phyloP scores from a whole-genome alignment of 345 rosid genomes.

The Ailanthus altissimus region DNA sequence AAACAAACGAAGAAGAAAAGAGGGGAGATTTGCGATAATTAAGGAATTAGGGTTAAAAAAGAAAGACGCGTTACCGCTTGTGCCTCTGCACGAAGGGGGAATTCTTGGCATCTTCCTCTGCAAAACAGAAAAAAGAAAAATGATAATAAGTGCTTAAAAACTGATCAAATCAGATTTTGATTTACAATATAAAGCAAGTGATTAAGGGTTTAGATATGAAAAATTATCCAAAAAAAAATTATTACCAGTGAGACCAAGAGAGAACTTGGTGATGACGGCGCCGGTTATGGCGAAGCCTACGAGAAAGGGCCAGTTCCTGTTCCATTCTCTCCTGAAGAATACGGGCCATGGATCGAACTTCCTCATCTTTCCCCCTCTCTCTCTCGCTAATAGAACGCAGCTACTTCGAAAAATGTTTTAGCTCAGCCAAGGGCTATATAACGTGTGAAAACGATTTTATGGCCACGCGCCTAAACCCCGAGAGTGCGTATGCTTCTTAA shows the following conservation, averaged over 20 bases:
- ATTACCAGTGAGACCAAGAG: constrained; percentile 72
- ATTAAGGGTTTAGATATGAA: neutral
- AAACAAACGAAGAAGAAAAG: neutral
- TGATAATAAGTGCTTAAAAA: neutral
- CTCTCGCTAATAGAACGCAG: neutral
- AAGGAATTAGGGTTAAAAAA: neutral
- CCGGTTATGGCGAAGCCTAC: constrained; percentile 87
- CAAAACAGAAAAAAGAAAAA: neutral
- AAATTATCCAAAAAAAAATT: neutral
- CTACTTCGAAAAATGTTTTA: neutral
- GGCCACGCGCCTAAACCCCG: neutral
- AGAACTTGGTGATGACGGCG: constrained; percentile 68
- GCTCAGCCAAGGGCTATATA: neutral
- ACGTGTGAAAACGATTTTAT: too few species aligned
- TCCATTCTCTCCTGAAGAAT: constrained; percentile 86
- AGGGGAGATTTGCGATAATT: neutral
- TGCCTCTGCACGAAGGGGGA: constrained; percentile 83
- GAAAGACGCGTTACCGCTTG: constrained; percentile 45
- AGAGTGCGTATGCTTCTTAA: neutral
- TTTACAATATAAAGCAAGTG: neutral
- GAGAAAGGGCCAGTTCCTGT: constrained; percentile 84
- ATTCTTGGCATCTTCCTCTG: constrained; percentile 92
- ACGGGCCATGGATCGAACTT: constrained; percentile 81
- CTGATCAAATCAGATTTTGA: neutral
- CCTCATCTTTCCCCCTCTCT: constrained; percentile 39